Conservation (phyloP, 1,284 basidiomycete genomes). For the Malassezia dermatis region DNA sequence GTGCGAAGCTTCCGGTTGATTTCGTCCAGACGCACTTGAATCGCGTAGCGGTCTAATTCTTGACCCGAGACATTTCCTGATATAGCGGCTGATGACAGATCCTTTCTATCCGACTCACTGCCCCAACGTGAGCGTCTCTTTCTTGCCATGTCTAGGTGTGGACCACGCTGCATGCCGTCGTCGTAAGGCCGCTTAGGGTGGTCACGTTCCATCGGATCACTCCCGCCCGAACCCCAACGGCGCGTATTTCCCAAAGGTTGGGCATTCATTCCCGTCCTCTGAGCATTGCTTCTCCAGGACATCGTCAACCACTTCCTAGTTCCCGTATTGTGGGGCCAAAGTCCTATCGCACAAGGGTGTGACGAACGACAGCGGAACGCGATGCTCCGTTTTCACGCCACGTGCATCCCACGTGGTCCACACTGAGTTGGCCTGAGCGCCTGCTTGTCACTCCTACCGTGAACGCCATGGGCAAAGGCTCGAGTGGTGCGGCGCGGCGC, state of each 20-base stretch:
- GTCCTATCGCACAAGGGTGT: not conserved
- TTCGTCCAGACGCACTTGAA: conserved; percentile 66
- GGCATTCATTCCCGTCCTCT: conserved; percentile 44
- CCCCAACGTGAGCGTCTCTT: conserved; percentile 46
- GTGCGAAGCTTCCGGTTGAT: conserved; percentile 86
- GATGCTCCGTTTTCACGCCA: not conserved
- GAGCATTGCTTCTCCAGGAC: conserved; percentile 44
- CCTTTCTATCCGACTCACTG: conserved; percentile 29
- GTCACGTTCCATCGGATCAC: not conserved
- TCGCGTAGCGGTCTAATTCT: conserved; percentile 46
- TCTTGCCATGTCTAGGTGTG: conserved; percentile 21
- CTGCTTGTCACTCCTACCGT: not conserved
- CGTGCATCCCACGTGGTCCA: not conserved
- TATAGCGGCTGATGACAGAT: conserved; percentile 38
- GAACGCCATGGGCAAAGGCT: not conserved
- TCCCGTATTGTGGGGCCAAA: not conserved
- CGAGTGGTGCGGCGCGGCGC: not conserved
- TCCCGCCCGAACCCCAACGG: conserved; percentile 32
- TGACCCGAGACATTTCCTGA: conserved; percentile 30
- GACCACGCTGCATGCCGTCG: not conserved
- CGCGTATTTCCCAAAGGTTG: conserved; percentile 33
- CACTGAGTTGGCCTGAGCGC: not conserved
- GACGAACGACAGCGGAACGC: not conserved
- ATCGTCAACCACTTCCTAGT: conserved; percentile 16
- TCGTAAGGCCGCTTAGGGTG: not conserved